Evolutionary conservation across 805 yeast species (phyloP), one percentile per base, ranked within the genome.

Genomic region (Sungouiozyma intestinalis): DNA sequence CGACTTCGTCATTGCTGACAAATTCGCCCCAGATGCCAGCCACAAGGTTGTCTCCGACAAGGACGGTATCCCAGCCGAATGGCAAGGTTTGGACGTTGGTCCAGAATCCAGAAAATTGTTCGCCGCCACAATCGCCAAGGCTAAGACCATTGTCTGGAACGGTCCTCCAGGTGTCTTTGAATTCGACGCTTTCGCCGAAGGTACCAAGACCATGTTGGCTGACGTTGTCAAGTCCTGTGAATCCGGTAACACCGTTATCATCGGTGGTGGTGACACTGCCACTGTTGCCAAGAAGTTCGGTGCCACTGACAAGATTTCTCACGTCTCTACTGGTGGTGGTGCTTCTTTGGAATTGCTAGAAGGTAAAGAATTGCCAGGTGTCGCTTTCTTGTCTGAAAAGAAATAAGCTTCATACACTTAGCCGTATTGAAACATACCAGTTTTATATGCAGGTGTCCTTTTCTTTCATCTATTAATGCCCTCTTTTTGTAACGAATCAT

Each of bases 101-200:
- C 88, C 88, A 71, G 81, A 85, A 73, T 76, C 95, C 48, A 73
- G 77, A 61, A 76, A 79, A 68, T 74, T 84, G 55, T 92, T 85
- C 65, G 76, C 81, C 53, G 79, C 72, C 52, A 81, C 95, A 50
- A 85, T 92, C 58, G 83, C 83, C 52, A 75, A 81, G 71, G 94
- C 98, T 57, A 88, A 90, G 80, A 92, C 99, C 61, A 92, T 92
- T 60, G 92, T 92, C 65, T 92, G 99, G 99, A 92, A 92, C 75
- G 99, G 98, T 67, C 99, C 99, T 53, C 97, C 98, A 70, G 99
- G 99, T 77, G 99, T 92, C 56, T 92, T 92, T 66, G 99, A 92
- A 75, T 92, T 92, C 62, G 95, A 85, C 54, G 76, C 75, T 61
- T 92, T 92, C 65, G 82, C 96, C 56, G 70, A 68, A 47, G 97